Evolutionary conservation across 352 stramenopile species (phyloP), one percentile per base, ranked within the genome.

Genomic region (Pythium brachiatum): DNA sequence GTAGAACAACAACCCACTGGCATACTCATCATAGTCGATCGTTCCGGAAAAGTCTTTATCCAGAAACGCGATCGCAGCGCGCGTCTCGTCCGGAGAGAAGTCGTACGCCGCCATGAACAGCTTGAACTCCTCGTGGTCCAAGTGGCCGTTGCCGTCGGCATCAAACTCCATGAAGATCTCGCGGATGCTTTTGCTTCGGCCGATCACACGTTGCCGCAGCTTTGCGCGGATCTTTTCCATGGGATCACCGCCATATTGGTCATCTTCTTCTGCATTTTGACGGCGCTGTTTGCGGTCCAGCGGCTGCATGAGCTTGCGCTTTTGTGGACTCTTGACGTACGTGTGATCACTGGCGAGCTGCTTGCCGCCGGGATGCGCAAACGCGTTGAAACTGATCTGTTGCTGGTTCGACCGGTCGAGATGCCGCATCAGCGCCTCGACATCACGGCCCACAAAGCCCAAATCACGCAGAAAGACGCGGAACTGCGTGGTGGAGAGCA

Each of bases 1-100:
- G 41, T 83, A 89, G 38, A 89, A 91, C 2, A 91, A 64, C n/a
- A 91, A 50, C 1, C 81, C 81, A 1, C 74, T 73, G 0, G 81
- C 78, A 56, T 89, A 91, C 50, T 91, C 81, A 48, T 89, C 76
- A 36, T 91, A 91, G 64, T 89, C 81, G 44, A 91, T 81, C 13
- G 79, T 87, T 1, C 81, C 78, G 26, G 79, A 91, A 21, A 51
- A 60, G 55, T 91, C 81, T 21, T 64, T 54, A 18, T 91, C 81
- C 20, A 91, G 53, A 25, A 77, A 89, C 18, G 76, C 69, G 9
- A 89, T 74, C n/a, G 80, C 60, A 5, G 61, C 56, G 1, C 59
- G 58, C 0, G 76, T 75, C 53, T 91, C 79, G 2, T 87, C 75
- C 1, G 57, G 34, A 3, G 69, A 69, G 53, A 89, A 89, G 12